Evolutionary conservation across 129 eudicot genomes (phyloP).

Genomic region (Cynara cardunculus): DNA sequence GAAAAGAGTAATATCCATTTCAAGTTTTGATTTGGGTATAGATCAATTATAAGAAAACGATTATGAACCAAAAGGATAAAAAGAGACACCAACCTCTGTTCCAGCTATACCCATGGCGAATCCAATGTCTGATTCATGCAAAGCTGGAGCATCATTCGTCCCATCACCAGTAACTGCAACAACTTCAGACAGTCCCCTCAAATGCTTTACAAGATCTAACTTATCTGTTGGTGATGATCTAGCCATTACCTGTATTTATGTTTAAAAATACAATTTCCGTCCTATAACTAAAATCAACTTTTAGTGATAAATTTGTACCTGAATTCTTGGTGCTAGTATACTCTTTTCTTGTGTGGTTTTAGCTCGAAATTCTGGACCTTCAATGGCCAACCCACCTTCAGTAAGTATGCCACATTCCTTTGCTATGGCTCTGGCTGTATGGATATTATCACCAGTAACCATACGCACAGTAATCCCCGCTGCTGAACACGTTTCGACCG

Average conservation of each 20-base stretch:
- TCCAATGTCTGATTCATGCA: constrained; percentile 95
- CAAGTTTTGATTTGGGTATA: neutral
- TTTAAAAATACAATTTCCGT: constrained; percentile 9
- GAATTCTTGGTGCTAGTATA: constrained; percentile 54
- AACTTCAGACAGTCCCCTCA: constrained; percentile 58
- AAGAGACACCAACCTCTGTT: constrained; percentile 69
- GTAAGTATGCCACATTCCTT: constrained; percentile 85
- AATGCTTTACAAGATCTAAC: constrained; percentile 56
- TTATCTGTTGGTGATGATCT: constrained; percentile 93
- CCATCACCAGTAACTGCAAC: constrained; percentile 99
- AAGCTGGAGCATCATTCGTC: constrained; percentile 95
- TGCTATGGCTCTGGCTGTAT: constrained; percentile 95
- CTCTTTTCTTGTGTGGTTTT: constrained; percentile 46
- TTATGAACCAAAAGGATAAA: neutral
- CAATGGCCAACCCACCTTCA: constrained; percentile 62
- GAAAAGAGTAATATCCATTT: neutral
- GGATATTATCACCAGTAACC: constrained; percentile 95
- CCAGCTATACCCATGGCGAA: constrained; percentile 99
- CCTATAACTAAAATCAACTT: neutral
- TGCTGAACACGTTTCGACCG: constrained; percentile 67
- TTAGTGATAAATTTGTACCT: constrained; percentile 38
- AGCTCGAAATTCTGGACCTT: constrained; percentile 76
- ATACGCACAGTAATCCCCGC: constrained; percentile 92
- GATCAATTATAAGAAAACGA: too few species aligned
- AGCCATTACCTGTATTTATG: constrained; percentile 76